A percentile compares a stretch with the other conserved stretches of the same genome.
Conservation (phyloP, 2,329 filamentous ascomycete genomes). For the Sclerotiophoma versabilis region DNA sequence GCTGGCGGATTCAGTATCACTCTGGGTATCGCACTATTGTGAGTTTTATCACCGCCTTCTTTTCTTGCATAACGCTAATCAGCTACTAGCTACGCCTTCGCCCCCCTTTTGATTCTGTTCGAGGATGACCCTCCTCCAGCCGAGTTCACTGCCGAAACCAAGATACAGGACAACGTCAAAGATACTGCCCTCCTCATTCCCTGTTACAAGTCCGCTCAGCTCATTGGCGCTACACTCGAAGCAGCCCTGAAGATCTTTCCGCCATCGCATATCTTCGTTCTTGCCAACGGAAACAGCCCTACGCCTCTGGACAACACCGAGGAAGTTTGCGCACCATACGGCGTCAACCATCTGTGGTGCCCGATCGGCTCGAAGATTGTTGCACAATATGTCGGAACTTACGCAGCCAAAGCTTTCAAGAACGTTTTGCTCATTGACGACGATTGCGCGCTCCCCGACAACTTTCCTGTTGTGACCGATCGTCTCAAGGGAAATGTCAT, state of each 20-base stretch:
- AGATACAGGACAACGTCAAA: constrained; percentile 33
- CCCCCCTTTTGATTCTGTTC: constrained; percentile 44
- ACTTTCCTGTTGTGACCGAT: constrained; percentile 57
- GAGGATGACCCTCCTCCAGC: constrained; percentile 39
- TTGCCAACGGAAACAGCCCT: constrained; percentile 59
- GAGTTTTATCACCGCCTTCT: constrained; percentile 1
- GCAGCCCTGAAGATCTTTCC: constrained; percentile 58
- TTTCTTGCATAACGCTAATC: not conserved
- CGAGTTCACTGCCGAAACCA: constrained; percentile 30
- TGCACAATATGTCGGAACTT: constrained; percentile 58
- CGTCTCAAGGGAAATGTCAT: constrained; percentile 52
- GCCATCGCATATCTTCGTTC: constrained; percentile 55
- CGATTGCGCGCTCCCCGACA: constrained; percentile 57
- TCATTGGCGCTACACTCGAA: constrained; percentile 53
- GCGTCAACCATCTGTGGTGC: constrained; percentile 59
- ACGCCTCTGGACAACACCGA: constrained; percentile 58
- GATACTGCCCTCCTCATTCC: constrained; percentile 57
- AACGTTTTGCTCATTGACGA: constrained; percentile 60
- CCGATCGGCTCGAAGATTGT: constrained; percentile 59
- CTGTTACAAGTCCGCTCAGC: constrained; percentile 56
- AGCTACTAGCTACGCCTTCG: constrained; percentile 30
- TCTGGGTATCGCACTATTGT: constrained; percentile 49
- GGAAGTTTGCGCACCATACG: constrained; percentile 53
- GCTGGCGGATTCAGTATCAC: constrained; percentile 53
- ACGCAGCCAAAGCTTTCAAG: constrained; percentile 55